Percentiles rank a stretch among this genome's conserved stretches.
Evolutionary conservation across 805 yeast genomes (phyloP).

Genomic region (Saturnispora bothae): DNA sequence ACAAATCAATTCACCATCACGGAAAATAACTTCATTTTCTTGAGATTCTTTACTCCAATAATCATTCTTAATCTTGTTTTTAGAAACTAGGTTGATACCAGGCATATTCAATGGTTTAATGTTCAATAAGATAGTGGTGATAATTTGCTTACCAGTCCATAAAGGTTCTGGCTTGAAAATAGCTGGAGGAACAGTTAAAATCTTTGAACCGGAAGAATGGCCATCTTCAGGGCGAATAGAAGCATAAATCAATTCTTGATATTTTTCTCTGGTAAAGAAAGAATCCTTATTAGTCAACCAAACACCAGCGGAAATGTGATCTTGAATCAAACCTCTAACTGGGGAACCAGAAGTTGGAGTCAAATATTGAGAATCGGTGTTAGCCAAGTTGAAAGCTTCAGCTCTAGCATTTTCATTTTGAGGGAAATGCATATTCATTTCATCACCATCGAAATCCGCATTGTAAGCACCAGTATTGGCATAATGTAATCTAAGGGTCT

Average conservation of each 20-base stretch:
- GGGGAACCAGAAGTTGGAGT: constrained; percentile 99
- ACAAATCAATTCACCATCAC: constrained; percentile 74
- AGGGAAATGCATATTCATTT: constrained; percentile 99
- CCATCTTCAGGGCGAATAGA: constrained; percentile 97
- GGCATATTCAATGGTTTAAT: constrained; percentile 82
- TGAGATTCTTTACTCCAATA: constrained; percentile 84
- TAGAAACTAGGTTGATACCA: constrained; percentile 75
- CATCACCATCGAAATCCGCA: constrained; percentile 99
- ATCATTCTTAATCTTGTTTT: constrained; percentile 84
- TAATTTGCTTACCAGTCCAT: constrained; percentile 98
- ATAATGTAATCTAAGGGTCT: constrained; percentile 90
- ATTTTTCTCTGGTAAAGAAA: constrained; percentile 81
- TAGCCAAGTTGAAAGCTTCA: constrained; percentile 89
- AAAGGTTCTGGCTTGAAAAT: constrained; percentile 74
- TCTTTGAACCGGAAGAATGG: constrained; percentile 59
- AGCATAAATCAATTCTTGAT: constrained; percentile 89
- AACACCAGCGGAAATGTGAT: constrained; percentile 97
- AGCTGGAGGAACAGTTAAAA: constrained; percentile 83
- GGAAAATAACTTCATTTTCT: constrained; percentile 81
- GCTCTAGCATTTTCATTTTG: constrained; percentile 96
- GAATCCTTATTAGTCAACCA: constrained; percentile 94
- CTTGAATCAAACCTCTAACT: constrained; percentile 96
- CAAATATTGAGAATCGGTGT: constrained; percentile 93
- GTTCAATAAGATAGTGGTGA: constrained; percentile 82
- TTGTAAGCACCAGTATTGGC: constrained; percentile 99